Base-by-base conservation (phyloP, 495 filamentous ascomycete genomes). In the Penicillium simplicissimum region DNA sequence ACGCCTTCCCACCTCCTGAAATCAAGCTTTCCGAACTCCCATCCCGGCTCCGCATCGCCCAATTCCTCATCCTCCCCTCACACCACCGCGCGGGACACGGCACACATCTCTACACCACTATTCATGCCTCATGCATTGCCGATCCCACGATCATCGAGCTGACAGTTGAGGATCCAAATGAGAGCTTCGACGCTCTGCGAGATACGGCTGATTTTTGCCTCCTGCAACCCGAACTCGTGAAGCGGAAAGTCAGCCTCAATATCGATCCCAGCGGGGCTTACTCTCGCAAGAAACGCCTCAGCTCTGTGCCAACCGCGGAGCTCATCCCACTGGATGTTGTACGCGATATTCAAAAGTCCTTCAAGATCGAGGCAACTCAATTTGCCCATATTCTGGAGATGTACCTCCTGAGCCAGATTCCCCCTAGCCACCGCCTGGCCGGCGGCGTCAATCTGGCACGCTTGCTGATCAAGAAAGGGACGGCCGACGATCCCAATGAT, bases 81-180 rank as follows among this genome's bases (percentile, higher is more conserved):
- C 96, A 90, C 72, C 92, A 96, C 71, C 77, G 81, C 57, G 84
- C 87, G 52, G 90, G 90, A 19, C 86, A 95, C 62, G 95, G 96
- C 51, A 83, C 86, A 15, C 80, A 86, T 43, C 85, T 98, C 55
- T 98, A 97, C 80, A 85, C 84, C 56, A 80, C 86, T 37, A 90
- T 98, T 66, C 89, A 90, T 63, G 70, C 79, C 0, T 74, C 83
- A 60, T 90, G 89, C 69, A 79, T 87, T 59, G 71, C 80, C 25
- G 82, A 88, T 51, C 65, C 84, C 0, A 82, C 84, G 21, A 86
- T 90, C 31, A 77, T 83, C 51, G 95, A 99, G 72, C 81, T 99
- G 64, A 95, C 94, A 0, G 90, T 99, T 19, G 95, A 99, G 75
- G 93, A 98, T 66, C 95, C 95, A 0, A 97, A 93, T 67, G 93